Percentiles rank a stretch among this genome's conserved stretches.
phyloP scores from a whole-genome alignment of 2,329 filamentous ascomycete species.

The Cladosporium sp. region DNA sequence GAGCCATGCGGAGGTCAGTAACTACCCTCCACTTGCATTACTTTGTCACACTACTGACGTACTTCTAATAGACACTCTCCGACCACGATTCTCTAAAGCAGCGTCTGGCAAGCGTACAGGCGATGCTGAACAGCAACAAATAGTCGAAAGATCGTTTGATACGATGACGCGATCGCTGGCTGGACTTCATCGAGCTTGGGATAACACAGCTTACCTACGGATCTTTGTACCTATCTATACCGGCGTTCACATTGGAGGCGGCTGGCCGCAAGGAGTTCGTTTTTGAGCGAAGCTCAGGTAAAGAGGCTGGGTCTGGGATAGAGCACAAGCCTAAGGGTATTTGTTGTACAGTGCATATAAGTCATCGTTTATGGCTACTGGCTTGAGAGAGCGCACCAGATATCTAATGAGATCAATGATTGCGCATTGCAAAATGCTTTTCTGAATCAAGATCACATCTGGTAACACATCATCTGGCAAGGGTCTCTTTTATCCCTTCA shows the following conservation, averaged over 20 bases:
- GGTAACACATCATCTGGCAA: background rate
- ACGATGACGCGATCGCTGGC: background rate
- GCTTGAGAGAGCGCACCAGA: background rate
- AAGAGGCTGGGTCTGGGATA: background rate
- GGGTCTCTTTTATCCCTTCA: background rate
- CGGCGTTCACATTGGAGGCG: slow-evolving; percentile 1
- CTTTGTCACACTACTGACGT: slow-evolving; percentile 23
- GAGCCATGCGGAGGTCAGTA: slow-evolving; percentile 85
- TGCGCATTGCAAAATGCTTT: background rate
- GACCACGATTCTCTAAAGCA: slow-evolving; percentile 51
- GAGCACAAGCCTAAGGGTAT: background rate
- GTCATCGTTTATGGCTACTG: background rate
- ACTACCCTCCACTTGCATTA: background rate
- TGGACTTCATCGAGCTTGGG: background rate
- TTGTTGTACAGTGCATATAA: slow-evolving; percentile 7
- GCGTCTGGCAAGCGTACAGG: slow-evolving; percentile 49
- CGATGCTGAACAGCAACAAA: slow-evolving; percentile 39
- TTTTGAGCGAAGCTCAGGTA: background rate
- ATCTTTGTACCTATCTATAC: slow-evolving; percentile 1
- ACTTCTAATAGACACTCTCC: slow-evolving; percentile 43
- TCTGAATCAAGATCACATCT: background rate
- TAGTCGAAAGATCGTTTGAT: background rate
- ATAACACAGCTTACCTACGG: slow-evolving; percentile 2
- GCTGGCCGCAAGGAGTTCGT: background rate
- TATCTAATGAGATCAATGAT: background rate